Evolutionary conservation across 495 filamentous ascomycete species (phyloP).

Genomic region (Niebla homalea): DNA sequence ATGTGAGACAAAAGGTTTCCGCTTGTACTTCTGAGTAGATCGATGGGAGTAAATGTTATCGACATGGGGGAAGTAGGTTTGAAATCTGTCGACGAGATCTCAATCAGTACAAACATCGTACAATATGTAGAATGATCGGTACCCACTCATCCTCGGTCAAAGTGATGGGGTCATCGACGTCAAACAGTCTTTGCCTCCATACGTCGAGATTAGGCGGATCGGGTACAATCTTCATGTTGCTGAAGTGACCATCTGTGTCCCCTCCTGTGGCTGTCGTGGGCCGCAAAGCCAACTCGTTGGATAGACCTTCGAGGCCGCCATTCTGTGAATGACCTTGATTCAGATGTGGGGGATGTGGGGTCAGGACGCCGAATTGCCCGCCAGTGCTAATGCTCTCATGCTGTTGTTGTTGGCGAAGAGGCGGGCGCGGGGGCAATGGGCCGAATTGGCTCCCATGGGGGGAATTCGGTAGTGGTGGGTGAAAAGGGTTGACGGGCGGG

Average conservation of each 20-base stretch:
- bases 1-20: conserved; percentile 68
- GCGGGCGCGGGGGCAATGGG: conserved; percentile 18
- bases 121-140: conserved; percentile 10
- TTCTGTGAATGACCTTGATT: conserved; percentile 18
- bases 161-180: conserved; percentile 60
- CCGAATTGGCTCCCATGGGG: conserved; percentile 25
- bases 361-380: conserved; percentile 34
- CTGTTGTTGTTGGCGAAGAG: conserved; percentile 9
- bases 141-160: conserved; percentile 70
- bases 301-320: conserved; percentile 24
- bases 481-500: conserved; percentile 16
- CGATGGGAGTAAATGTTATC: conserved; percentile 90
- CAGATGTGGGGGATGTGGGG: conserved; percentile 15
- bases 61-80: conserved; percentile 79
- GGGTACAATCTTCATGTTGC: conserved; percentile 44
- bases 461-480: conserved; percentile 7
- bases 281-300: conserved; percentile 26
- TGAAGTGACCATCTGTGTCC: conserved; percentile 35
- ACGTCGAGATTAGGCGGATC: conserved; percentile 55
- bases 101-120: background rate
- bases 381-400: conserved; percentile 9
- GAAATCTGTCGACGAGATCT: conserved; percentile 41
- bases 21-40: conserved; percentile 76
- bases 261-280: conserved; percentile 17
- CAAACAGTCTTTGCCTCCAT: conserved; percentile 67